Percentiles rank a stretch among this genome's conserved stretches.
These are phyloP conservation scores for Cercospora sp. DNA, from an alignment of 2,329 filamentous ascomycete species.

Conservation along the genomic window DNA sequence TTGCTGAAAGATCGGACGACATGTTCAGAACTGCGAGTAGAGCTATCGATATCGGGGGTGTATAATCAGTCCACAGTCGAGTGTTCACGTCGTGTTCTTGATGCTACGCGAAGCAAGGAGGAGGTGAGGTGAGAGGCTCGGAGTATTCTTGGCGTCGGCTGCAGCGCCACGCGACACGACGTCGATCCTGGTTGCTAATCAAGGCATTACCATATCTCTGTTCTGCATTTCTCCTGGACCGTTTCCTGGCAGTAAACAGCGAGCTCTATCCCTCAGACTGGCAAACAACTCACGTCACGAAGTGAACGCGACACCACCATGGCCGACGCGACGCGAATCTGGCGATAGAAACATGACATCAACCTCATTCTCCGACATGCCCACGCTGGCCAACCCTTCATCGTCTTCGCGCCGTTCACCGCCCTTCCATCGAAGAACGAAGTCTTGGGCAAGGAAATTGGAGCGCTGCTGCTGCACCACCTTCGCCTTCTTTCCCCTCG, in stretches of 20 bases:
- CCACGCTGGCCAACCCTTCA: conserved; percentile 28
- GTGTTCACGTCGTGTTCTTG: background rate
- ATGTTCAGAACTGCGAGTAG: conserved; percentile 5
- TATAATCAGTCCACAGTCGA: background rate
- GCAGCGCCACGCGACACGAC: background rate
- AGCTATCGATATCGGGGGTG: background rate
- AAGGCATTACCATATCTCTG: background rate
- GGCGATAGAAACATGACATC: conserved; percentile 18
- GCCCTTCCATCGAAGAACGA: conserved; percentile 37
- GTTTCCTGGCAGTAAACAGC: background rate
- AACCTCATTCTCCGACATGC: conserved; percentile 33
- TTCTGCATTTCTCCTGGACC: background rate
- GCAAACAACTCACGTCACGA: background rate
- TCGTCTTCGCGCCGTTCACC: conserved; percentile 31
- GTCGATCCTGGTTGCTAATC: background rate
- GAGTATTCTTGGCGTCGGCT: background rate
- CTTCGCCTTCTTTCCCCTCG: conserved; percentile 30
- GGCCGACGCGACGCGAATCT: background rate
- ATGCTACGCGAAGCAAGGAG: background rate
- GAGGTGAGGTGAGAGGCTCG: background rate
- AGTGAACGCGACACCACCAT: background rate
- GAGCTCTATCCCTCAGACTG: background rate
- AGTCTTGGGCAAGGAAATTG: conserved; percentile 64
- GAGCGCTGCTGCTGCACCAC: conserved; percentile 81
- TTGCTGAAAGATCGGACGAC: conserved; percentile 30